phyloP scores from a whole-genome alignment of 768 basidiomycete genomes.

The Suillus lakei region DNA sequence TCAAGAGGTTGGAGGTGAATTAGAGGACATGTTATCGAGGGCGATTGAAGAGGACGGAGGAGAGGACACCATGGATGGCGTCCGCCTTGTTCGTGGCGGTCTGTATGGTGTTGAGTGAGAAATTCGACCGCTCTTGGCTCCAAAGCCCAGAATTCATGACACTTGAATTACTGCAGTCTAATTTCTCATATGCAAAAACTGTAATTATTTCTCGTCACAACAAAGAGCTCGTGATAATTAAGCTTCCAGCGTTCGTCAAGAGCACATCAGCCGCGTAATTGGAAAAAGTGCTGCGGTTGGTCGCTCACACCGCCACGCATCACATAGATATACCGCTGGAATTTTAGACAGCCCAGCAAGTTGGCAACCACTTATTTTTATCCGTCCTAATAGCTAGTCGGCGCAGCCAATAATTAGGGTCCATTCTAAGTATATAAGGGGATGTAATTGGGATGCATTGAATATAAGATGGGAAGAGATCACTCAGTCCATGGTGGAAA shows the following conservation, averaged over 20 bases:
- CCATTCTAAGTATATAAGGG: conserved; percentile 14
- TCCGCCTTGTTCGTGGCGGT: conserved; percentile 16
- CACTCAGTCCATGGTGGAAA: conserved; percentile 11
- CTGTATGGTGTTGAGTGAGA: conserved; percentile 4
- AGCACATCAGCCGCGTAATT: neutral
- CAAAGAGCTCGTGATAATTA: neutral
- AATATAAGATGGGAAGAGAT: conserved; percentile 14
- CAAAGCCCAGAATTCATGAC: neutral
- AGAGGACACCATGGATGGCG: conserved; percentile 2
- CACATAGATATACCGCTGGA: too few relatives aligned
- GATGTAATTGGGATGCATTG: neutral
- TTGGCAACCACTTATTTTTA: neutral
- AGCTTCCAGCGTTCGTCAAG: neutral
- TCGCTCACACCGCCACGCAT: too few relatives aligned
- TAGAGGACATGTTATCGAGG: conserved; percentile 34
- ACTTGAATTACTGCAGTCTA: neutral
- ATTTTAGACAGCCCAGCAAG: neutral
- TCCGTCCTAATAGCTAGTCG: neutral
- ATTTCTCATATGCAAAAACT: neutral
- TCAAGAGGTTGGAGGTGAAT: conserved; percentile 39
- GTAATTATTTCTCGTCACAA: neutral
- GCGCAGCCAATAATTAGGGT: conserved; percentile 6
- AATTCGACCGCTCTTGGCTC: conserved; percentile 1
- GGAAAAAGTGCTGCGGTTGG: neutral
- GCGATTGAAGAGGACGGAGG: conserved; percentile 38